Base-by-base conservation (phyloP, 495 filamentous ascomycete species). In the Copromyces sp. region DNA sequence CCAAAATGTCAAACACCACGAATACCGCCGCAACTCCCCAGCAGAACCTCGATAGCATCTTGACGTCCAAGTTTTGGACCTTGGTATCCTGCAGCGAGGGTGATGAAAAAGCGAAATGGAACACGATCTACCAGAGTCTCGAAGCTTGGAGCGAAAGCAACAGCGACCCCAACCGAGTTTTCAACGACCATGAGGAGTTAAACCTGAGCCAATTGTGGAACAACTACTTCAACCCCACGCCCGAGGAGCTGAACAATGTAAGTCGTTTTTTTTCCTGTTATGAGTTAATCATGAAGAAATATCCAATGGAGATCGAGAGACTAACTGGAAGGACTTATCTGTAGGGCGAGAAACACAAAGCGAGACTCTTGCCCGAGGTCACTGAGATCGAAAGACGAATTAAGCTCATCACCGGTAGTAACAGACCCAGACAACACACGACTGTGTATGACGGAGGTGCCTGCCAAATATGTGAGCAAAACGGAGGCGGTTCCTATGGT, bases 1-100 rank as follows among this genome's bases (percentile, higher is more conserved):
- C 9, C 44, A 45, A 20, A 3, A 45, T 45, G 44, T 45, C 44
- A 4, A n/a, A 9, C 7, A n/a, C 2, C 0, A 7, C 44, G 3
- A 9, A 9, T 4, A 3, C 42, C 8, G 14, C 42, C 8, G 14
- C 42, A 9, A 45, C 42, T n/a, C 8, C 42, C 42, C 2, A 3
- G 0, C 42, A 0, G 17, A n/a, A 3, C 1, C 42, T 44, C 6
- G 2, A 8, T 14, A 5, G n/a, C 0, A 44, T n/a, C 7, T n/a
- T 44, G 2, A 0, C 0, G 14, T 16, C 24, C 24, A 24, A n/a
- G 5, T 0, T 44, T 14, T 7, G 7, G 2, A n/a, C 16, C 0
- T 44, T 44, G 7, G 6, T n/a, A 42, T 11, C 5, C 40, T 0
- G 14, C 14, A 3, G 0, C 40, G 14, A 11, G 39, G 9, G 39